Base-by-base conservation (phyloP, 257 asterid genomes). In the Penstemon newberryi region DNA sequence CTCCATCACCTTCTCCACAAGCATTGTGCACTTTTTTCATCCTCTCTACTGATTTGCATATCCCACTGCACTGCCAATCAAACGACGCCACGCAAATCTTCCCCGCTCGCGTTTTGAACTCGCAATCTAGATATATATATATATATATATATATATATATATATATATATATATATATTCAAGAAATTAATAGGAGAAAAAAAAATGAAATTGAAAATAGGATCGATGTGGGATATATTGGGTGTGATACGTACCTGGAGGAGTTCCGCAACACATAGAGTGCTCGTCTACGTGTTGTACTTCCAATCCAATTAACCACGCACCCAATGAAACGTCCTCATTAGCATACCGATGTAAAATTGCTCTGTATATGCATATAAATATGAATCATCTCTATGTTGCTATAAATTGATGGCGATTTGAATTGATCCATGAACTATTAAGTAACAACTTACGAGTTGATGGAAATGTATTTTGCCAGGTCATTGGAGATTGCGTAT, bases 51-150 rank as follows among this genome's bases (percentile, higher is more conserved):
- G 96, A 89, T 67, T 79, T 84, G 86, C 96, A 89, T 54, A 89
- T 70, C 50, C 96, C 96, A 6, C 96, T 89, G 82, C 96, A 89
- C 45, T 82, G 33, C 96, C 96, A 89, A 75, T 89, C 96, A 67
- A 89, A 89, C 9, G 96, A 83, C 4, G 96, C 92, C 56, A 81
- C 90, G 50, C 96, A 89, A 52, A 80, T 42, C 55, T 83, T 87
- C 77, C 96, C 92, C 67, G 71, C 81, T 18, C 54, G 60, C 1
- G 81, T 56, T 67, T 79, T 85, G 37, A 76, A 77, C 65, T 85
- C 86, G 51, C 96, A 89, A 46, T 87, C 96, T 84, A 57, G 40
- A 6, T 8, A 13, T 36, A 19, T 42, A 75, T 62, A 19, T 6
- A 33, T n/a, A n/a, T n/a, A n/a, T n/a, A n/a, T n/a, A n/a, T n/a